phyloP scores from a whole-genome alignment of 2,329 filamentous ascomycete genomes.

The Alternaria alternata region DNA sequence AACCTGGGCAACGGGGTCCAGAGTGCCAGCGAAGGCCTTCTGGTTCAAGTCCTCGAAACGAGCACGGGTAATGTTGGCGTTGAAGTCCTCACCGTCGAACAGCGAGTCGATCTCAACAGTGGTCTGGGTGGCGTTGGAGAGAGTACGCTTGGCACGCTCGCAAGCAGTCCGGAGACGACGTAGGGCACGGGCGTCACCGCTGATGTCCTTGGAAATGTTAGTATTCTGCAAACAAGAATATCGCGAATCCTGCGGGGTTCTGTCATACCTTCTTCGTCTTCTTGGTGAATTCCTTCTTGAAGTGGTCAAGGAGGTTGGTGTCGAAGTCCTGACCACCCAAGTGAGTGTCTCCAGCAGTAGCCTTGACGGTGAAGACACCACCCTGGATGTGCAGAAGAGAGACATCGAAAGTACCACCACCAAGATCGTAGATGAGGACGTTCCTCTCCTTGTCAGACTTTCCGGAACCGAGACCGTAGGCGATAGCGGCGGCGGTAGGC shows the following conservation, averaged over 20 bases:
- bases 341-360: constrained; percentile 96
- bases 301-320: constrained; percentile 92
- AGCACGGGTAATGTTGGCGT: constrained; percentile 95
- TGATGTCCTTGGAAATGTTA: constrained; percentile 64
- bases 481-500: constrained; percentile 96
- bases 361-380: constrained; percentile 99
- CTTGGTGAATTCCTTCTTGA: constrained; percentile 90
- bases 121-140: constrained; percentile 96
- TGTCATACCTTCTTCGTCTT: constrained; percentile 63
- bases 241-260: background rate
- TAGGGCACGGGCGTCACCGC: constrained; percentile 86
- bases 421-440: constrained; percentile 99
- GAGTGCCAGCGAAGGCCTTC: constrained; percentile 91
- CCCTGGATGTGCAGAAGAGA: constrained; percentile 98
- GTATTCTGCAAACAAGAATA: background rate
- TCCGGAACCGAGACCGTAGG: constrained; percentile 94
- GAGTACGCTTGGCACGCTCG: constrained; percentile 99
- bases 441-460: constrained; percentile 98
- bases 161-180: constrained; percentile 96
- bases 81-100: constrained; percentile 98
- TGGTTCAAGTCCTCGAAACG: constrained; percentile 99
- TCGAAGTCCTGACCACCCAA: constrained; percentile 94
- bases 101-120: constrained; percentile 99
- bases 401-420: constrained; percentile 99
- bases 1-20: constrained; percentile 95